Evolutionary conservation across 257 asterid species (phyloP), one percentile per base, ranked within the genome.

Genomic region (Coffea canephora): DNA sequence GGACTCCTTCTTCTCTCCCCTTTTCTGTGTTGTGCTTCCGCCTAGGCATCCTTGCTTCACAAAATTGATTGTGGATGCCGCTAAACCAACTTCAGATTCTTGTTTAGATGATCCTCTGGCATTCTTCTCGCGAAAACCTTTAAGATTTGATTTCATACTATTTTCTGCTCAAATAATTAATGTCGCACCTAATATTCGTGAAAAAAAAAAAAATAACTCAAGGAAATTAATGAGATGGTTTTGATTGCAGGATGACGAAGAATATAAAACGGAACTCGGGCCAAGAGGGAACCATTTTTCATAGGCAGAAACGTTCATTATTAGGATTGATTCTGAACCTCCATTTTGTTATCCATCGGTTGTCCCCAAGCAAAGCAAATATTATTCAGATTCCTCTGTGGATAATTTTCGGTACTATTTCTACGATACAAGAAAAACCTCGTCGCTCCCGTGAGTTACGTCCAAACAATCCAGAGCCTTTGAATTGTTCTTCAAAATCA

Each of bases 1-100:
- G n/a, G 41, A 46, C 39, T 31, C 65, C 45, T 43, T 69, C 45
- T 34, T 64, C 79, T 84, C 81, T 43, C 59, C 75, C 76, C 27
- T 71, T 67, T 85, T 84, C 76, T 48, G 67, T 54, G 70, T 65
- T 65, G 43, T 3, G 45, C 74, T 52, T 11, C 73, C 31, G 77
- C 85, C 82, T 8, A 77, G 75, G 85, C 85, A 86, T 70, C 86
- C 83, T 54, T 80, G 84, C 78, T 81, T 82, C 77, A 86, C 18
- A 31, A 76, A 73, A 69, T 78, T 82, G 54, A 81, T 19, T 52
- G 85, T 23, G 1, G 83, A 79, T 2, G 83, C 64, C 41, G 79
- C 71, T 64, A 86, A 64, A 19, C 83, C 80, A 45, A 48, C 67
- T 10, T 59, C 78, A 21, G 66, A n/a, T 0, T 77, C 81, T 18